Evolutionary conservation across 129 eudicot genomes (phyloP), one percentile per base, ranked within the genome.

Genomic region (Flaveria bidentis): DNA sequence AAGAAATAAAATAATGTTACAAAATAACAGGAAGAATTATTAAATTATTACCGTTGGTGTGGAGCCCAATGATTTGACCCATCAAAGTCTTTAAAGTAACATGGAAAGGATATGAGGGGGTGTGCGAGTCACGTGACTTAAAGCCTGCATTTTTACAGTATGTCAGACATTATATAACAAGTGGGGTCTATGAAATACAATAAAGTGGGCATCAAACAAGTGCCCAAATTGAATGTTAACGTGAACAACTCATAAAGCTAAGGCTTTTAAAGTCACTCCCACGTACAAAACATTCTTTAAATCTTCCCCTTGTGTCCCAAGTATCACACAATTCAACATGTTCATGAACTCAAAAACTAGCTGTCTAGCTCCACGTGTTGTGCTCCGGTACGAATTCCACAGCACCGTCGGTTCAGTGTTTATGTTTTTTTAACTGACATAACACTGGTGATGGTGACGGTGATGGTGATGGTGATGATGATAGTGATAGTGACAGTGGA

Each of bases 61-160:
- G 85, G 85, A 85, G 83, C 87, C 87, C 63, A 73, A 80, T 53
- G 75, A 58, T 80, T 84, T 83, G 89, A 86, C 87, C 85, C 87
- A 82, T 83, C 83, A 83, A 77, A 53, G 12, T 7, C 71, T 17
- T 63, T 50, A 78, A 20, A 66, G 81, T 47, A 74, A 36, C 55
- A 45, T 22, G 79, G 74, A 49, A 45, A 51, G 77, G 72, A 36
- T 30, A 65, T 52, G 70, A 61, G 71, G 75, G 73, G 49, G 83
- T 47, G 74, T 76, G 88, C 70, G 58, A 6, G 50, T 84, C 84
- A 78, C 84, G 87, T 86, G 82, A 77, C 61, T 82, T 9, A 55
- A 71, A 85, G 75, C 77, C 89, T 81, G 84, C 84, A 63, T 44
- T 58, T 55, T 66, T 52, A 44, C 77, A 39, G 71, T 22, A 64